Evolutionary conservation across 2,329 filamentous ascomycete species (phyloP), one percentile per base, ranked within the genome.

Genomic region (Pseudogymnoascus sp.): DNA sequence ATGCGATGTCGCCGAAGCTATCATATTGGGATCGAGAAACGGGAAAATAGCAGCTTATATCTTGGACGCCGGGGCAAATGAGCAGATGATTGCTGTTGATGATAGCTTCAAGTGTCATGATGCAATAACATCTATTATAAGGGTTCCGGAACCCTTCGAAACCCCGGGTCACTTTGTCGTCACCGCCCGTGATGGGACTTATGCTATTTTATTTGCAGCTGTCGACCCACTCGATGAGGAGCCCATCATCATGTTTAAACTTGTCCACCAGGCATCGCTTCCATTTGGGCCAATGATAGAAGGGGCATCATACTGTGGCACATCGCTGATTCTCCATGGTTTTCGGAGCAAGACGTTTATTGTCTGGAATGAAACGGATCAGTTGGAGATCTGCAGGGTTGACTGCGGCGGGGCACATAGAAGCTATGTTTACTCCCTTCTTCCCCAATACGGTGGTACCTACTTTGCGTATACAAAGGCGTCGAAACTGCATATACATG

Each of bases 361-460:
- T 11, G 81, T 93, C 8, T 94, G 90, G 84, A 90, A 96, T 72
- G 86, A 90, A 71, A 86, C 84, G 0, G 78, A 78, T 1, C 85
- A 90, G 63, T 81, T 84, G 62, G 88, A 93, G 69, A 74, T 93
- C 14, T 83, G 88, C 62, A 81, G 79, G 0, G 80, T 96, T 31
- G 86, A 92, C 59, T 97, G 93, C 71, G 93, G 92, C 62, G 93
- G 93, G 35, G 87, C 86, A 0, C 91, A 96, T 71, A 83, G 93
- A 62, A 86, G 82, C 33, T 97, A 91, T 80, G 82, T 84, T 2
- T 90, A 74, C 60, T 69, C 66, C 5, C 63, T 69, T 3, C 33
- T 66, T 0, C 64, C 64, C 1, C 64, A 67, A 1, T 52, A 60
- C 3, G 68, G 69, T 43, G 76, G 76, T 41, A 80, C 80, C 1